Evolutionary conservation across 2,329 filamentous ascomycete genomes (phyloP).

Genomic region (Neospermospora avenae): DNA sequence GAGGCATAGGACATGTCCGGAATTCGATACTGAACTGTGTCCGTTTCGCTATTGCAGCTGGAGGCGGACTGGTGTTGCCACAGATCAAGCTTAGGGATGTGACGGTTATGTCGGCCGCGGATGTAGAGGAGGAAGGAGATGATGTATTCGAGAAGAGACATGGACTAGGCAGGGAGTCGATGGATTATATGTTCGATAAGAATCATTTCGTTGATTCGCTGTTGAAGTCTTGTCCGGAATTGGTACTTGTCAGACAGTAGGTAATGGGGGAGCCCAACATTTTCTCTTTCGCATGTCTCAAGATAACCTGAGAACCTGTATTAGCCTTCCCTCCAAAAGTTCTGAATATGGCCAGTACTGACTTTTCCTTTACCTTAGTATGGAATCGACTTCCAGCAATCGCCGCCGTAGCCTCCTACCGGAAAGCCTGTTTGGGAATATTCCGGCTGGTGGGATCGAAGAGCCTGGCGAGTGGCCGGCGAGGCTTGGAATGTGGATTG

Average conservation of each 20-base stretch:
- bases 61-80: constrained; percentile 32
- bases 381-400: constrained; percentile 19
- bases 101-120: constrained; percentile 19
- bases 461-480: constrained; percentile 29
- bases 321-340: too few relatives aligned
- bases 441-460: constrained; percentile 25
- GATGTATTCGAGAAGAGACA: constrained; percentile 17
- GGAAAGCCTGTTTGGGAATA: constrained; percentile 24
- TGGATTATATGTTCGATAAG: constrained; percentile 33
- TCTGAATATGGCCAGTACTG: too few relatives aligned
- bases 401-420: constrained; percentile 26
- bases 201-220: constrained; percentile 31
- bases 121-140: constrained; percentile 2
- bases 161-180: constrained; percentile 30
- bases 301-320: too few relatives aligned
- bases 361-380: too few relatives aligned
- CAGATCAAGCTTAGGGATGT: constrained; percentile 37
- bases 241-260: constrained; percentile 27
- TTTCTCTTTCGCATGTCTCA: too few relatives aligned
- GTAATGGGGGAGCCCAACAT: too few relatives aligned
- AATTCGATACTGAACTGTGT: constrained; percentile 33
- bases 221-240: constrained; percentile 27
- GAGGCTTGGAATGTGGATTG: constrained; percentile 26
- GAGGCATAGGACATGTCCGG: constrained; percentile 32
- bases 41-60: constrained; percentile 30